These are phyloP conservation scores for Patellifolia procumbens DNA, from an alignment of 179 eudicot genomes.

Conservation along the genomic window DNA sequence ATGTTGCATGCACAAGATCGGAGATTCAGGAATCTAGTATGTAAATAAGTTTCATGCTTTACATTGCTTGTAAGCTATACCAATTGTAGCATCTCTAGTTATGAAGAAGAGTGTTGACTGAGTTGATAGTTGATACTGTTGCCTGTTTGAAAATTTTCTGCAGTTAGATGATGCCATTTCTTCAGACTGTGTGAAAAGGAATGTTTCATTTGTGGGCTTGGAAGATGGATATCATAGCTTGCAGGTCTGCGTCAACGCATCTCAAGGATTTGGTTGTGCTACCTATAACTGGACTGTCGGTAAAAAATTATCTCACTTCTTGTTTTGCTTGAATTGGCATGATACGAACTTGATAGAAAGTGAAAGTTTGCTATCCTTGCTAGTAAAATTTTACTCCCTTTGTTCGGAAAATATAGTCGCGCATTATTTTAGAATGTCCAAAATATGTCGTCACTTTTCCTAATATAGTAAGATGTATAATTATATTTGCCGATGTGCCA, in stretches of 20 bases:
- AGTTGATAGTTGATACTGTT: no score
- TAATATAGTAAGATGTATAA: no score
- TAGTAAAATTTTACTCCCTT: no score
- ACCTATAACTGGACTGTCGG: constrained; percentile 84
- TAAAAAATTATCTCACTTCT: no score
- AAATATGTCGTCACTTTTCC: no score
- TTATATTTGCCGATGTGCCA: no score
- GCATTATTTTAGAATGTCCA: no score
- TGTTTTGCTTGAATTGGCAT: no score
- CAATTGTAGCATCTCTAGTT: neutral
- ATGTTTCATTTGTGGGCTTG: constrained; percentile 48
- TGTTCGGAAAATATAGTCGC: no score
- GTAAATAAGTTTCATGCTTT: neutral
- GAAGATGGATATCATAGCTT: constrained; percentile 73
- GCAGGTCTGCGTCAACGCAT: constrained; percentile 60
- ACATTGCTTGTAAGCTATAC: neutral
- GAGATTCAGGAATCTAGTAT: neutral
- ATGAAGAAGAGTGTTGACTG: constrained; percentile 18
- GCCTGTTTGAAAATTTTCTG: constrained; percentile 25
- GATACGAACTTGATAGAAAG: no score
- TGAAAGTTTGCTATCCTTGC: no score
- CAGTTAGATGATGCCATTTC: constrained; percentile 66
- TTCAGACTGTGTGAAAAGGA: constrained; percentile 57
- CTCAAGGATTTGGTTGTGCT: constrained; percentile 60
- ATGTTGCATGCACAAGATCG: constrained; percentile 6